Evolutionary conservation across 352 stramenopile species (phyloP).

Genomic region (Globisporangium nagaii): DNA sequence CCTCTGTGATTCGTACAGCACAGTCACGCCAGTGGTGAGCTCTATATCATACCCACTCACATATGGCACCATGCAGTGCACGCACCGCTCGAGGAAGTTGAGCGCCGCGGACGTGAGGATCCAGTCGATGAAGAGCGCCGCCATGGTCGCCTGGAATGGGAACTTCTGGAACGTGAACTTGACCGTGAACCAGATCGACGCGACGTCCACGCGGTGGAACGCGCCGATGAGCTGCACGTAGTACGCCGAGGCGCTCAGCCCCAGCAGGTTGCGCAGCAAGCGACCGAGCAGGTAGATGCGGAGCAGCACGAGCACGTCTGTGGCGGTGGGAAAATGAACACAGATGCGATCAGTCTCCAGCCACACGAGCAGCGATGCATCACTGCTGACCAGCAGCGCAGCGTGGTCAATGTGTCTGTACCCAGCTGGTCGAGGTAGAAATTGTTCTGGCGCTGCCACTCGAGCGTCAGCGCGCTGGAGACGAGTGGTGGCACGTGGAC

Average conservation of each 20-base stretch:
- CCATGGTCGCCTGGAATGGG: constrained; percentile 32
- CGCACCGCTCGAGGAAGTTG: constrained; percentile 54
- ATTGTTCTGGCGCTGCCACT: constrained; percentile 18
- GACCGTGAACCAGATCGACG: constrained; percentile 51
- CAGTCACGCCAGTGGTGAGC: no score
- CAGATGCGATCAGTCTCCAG: no score
- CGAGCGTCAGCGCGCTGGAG: constrained; percentile 22
- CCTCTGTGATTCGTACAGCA: constrained; percentile 11
- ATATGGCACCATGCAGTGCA: no score
- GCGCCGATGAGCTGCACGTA: constrained; percentile 37
- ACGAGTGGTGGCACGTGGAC: constrained; percentile 35
- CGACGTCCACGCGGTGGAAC: constrained; percentile 52
- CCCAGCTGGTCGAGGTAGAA: constrained; percentile 49
- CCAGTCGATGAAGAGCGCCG: constrained; percentile 43
- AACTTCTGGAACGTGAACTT: constrained; percentile 55
- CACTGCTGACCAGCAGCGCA: no score
- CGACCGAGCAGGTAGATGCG: constrained; percentile 53
- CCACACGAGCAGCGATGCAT: no score
- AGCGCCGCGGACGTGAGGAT: constrained; percentile 44
- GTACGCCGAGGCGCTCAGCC: constrained; percentile 29
- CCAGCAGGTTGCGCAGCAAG: constrained; percentile 41
- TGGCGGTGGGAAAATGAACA: background rate
- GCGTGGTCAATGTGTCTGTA: no score
- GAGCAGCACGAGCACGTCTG: constrained; percentile 43
- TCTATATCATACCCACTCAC: no score